Base-by-base conservation (phyloP, 495 filamentous ascomycete species). In the Clohesyomyces aquaticus region DNA sequence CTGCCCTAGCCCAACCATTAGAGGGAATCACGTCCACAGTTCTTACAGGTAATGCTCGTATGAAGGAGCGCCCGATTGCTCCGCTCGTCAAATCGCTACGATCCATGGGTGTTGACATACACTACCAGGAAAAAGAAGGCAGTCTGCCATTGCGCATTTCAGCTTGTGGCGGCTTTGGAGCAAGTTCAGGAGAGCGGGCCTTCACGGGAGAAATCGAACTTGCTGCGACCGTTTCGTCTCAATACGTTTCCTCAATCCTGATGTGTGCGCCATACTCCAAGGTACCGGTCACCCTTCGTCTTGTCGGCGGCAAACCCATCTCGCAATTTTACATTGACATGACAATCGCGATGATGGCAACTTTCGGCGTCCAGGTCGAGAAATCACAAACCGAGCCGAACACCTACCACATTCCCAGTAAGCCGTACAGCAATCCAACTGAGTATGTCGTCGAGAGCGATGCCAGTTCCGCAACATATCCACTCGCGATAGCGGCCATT, bases 231-330 rank as follows among this genome's bases (percentile, higher is more conserved):
- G 87, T 97, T 32, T 97, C 93, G 4, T 97, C 93, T 9, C 94
- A 99, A 78, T 99, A 96, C 66, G 94, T 99, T 29, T 97, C 93
- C 0, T 96, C 92, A 4, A 81, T 99, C 50, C 80, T 99, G 26
- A 96, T 99, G 93, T 95, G 91, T 65, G 95, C 95, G 6, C 94
- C 94, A 1, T 97, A 96, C 67, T 94, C 94, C 52, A 95, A 93
- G 75, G 85, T 93, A 68, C 90, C 94, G 1, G 92, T 98, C 26
- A 96, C 91, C 6, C 78, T 99, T 63, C 87, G 86, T 9, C 79
- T 99, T 47, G 88, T 96, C 42, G 93, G 93, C 42, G 94, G 92
- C 55, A 96, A 95, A 77, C 93, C 93, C 2, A 96, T 98, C 63
- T 97, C 93, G 1, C 91, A 97, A 74, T 88, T 88, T 16, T 99